Base-by-base conservation (phyloP, 2,329 filamentous ascomycete species). In the Paecilomyces variotii region DNA sequence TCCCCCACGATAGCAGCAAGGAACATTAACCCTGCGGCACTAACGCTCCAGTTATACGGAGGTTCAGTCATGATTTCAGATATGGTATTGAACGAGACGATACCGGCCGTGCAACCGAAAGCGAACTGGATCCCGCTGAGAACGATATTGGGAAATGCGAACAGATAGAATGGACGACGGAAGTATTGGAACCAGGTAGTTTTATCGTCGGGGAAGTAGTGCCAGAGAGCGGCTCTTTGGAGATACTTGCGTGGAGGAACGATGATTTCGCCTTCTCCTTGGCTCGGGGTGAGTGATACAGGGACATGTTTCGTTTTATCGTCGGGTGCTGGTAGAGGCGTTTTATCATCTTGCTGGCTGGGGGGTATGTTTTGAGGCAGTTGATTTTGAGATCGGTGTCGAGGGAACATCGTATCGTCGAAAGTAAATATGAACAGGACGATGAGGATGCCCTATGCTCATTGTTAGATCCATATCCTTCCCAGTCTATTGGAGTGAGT, bases 101-200 rank as follows among this genome's bases (percentile, higher is more conserved):
- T 74, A 2, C 72, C 72, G 0, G 72, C 74, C 1, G 74, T 77
- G 57, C 72, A 72, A 10, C 74, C 74, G 54, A 45, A 78, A 0
- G 73, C 74, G 53, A 76, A 76, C 59, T 75, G 75, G 3, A 75
- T 68, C 7, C 74, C 72, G 3, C 72, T 67, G 5, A 76, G 65
- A 30, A 76, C 69, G 10, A 76, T 72, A 28, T 75, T 74, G 2
- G 74, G 74, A 49, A 76, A 75, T 0, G 66, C 66, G 56, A 75
- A 75, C 1, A 76, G 71, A 51, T 71, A 69, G 56, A 76, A 76
- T 4, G 74, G 74, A 4, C 74, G 39, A 69, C 67, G 69, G 61
- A 76, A 75, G 60, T 75, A 76, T 56, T 76, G 73, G n/a, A 64
- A 67, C 67, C 67, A 69, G 12, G 68, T 72, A n/a, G 74, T 76